Percentiles rank a stretch among this genome's conserved stretches.
Evolutionary conservation across 1,139 yeast species (phyloP).

Genomic region (Williopsis jadinii): DNA sequence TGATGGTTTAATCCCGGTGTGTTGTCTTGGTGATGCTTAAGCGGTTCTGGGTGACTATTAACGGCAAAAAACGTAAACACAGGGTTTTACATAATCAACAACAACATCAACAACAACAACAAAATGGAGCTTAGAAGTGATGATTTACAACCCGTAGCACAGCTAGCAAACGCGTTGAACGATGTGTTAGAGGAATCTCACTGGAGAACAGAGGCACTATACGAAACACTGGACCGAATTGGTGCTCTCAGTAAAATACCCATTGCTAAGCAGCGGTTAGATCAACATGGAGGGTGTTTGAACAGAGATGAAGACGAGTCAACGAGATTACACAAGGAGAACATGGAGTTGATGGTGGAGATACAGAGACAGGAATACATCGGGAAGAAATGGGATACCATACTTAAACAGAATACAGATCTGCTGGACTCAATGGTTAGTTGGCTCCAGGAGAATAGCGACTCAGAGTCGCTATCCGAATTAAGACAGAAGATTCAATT

Average conservation of each 20-base stretch:
- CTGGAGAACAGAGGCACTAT: slow-evolving; percentile 11
- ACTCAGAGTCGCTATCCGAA: not conserved
- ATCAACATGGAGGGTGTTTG: too few species aligned
- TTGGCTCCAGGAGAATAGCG: slow-evolving; percentile 23
- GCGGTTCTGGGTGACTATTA: too few species aligned
- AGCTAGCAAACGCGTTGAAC: slow-evolving; percentile 8
- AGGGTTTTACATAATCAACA: too few species aligned
- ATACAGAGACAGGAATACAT: slow-evolving; percentile 39
- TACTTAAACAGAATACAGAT: slow-evolving; percentile 35
- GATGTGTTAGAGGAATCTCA: slow-evolving; percentile 13
- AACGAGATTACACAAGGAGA: slow-evolving; percentile 28
- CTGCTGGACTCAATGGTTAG: slow-evolving; percentile 34
- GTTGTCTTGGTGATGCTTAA: too few species aligned
- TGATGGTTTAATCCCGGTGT: too few species aligned
- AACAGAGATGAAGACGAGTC: slow-evolving; percentile 7
- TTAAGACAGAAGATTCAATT: not conserved
- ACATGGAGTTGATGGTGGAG: slow-evolving; percentile 35
- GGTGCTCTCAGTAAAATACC: not conserved
- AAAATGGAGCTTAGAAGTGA: slow-evolving; percentile 15
- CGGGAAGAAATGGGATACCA: slow-evolving; percentile 28
- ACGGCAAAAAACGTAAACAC: too few species aligned
- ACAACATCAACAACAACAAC: too few species aligned
- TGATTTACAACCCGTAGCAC: slow-evolving; percentile 16
- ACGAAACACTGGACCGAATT: slow-evolving; percentile 10
- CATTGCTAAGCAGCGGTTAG: too few species aligned